Evolutionary conservation across 305 asterid species (phyloP).

Genomic region (Striga hermonthica): DNA sequence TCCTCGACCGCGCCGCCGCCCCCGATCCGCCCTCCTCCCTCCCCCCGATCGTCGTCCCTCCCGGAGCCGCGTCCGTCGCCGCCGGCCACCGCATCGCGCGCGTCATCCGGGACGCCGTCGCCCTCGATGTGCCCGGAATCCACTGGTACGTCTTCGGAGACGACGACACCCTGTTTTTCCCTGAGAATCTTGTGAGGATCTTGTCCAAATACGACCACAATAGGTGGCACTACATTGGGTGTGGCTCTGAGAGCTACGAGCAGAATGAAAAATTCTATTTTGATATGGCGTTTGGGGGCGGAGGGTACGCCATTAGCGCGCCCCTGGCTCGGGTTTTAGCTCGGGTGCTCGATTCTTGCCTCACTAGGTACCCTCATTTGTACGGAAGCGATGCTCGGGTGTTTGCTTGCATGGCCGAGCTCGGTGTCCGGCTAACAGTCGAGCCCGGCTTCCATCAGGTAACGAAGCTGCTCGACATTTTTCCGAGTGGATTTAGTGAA

Average conservation of each 20-base stretch:
- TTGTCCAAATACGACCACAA: constrained; percentile 59
- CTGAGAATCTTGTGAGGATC: constrained; percentile 57
- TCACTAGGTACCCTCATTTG: constrained; percentile 67
- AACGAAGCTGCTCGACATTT: not conserved
- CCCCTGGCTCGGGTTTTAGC: constrained; percentile 65
- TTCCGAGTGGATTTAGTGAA: not conserved
- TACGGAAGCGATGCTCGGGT: constrained; percentile 89
- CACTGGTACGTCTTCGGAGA: constrained; percentile 76
- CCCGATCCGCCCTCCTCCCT: constrained; percentile 32
- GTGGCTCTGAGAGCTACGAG: constrained; percentile 66
- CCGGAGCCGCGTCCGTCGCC: constrained; percentile 42
- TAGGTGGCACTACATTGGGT: constrained; percentile 61
- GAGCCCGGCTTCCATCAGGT: constrained; percentile 92
- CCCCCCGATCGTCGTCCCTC: constrained; percentile 48
- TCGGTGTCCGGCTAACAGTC: constrained; percentile 64
- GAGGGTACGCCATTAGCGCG: constrained; percentile 74
- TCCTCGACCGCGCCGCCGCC: constrained; percentile 50
- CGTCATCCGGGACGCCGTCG: constrained; percentile 53
- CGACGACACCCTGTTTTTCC: constrained; percentile 67
- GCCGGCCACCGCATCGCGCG: constrained; percentile 73
- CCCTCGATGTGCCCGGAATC: constrained; percentile 39
- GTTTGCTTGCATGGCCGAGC: constrained; percentile 73
- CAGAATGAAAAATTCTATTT: constrained; percentile 68
- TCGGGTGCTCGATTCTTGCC: constrained; percentile 61
- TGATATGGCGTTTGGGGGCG: constrained; percentile 81